A percentile compares a stretch with the other conserved stretches of the same genome.
These are phyloP conservation scores for Mortierella sp. DNA, from an alignment of 371 early-diverging fungal species.

Conservation along the genomic window DNA sequence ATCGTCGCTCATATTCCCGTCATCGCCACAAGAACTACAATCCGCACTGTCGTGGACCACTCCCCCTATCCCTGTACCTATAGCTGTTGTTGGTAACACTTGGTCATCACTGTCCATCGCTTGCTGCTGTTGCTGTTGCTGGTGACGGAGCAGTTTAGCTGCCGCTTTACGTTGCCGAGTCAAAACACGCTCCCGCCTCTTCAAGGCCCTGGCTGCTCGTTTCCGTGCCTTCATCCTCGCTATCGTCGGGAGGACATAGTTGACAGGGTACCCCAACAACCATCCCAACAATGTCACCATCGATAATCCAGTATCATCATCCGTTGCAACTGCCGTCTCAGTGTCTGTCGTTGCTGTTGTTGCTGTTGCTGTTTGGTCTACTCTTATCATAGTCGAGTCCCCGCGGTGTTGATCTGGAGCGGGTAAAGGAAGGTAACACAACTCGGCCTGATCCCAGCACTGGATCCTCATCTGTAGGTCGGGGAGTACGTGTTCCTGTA, in stretches of 20 bases:
- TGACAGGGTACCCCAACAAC: conserved; percentile 41
- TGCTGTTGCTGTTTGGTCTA: background rate
- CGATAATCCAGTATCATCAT: background rate
- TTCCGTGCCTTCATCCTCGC: background rate
- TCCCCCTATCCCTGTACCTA: too few relatives aligned
- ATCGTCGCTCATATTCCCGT: background rate
- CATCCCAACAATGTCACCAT: conserved; percentile 42
- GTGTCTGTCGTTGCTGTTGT: background rate
- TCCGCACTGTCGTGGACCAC: background rate
- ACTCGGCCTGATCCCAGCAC: conserved; percentile 37
- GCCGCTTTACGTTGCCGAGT: background rate
- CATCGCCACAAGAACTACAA: background rate
- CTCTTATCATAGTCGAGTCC: background rate
- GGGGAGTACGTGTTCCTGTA: conserved; percentile 15
- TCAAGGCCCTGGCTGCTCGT: background rate
- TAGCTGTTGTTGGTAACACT: background rate
- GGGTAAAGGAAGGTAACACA: background rate
- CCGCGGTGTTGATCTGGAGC: conserved; percentile 5
- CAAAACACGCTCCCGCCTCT: background rate
- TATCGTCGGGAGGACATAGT: conserved; percentile 27
- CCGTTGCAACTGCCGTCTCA: too few relatives aligned
- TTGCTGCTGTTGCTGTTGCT: background rate
- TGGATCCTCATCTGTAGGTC: conserved; percentile 21
- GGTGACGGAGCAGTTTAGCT: background rate
- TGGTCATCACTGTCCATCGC: background rate